Conservation (phyloP, 2,329 filamentous ascomycete species). For the Lanzia echinophila region DNA sequence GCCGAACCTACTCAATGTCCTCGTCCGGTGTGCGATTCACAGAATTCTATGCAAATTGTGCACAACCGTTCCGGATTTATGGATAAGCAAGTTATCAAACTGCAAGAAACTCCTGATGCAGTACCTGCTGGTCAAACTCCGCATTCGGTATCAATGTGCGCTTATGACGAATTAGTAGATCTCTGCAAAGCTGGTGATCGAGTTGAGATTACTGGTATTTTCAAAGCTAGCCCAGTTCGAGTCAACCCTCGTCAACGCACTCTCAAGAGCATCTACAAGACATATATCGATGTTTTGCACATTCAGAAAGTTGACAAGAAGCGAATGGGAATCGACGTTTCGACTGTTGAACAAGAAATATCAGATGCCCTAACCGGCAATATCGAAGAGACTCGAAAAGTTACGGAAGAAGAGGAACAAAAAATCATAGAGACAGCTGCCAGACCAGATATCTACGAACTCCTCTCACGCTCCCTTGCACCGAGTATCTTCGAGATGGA, state of each 20-base stretch:
- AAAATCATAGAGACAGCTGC: constrained; percentile 78
- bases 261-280: constrained; percentile 95
- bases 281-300: constrained; percentile 90
- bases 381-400: constrained; percentile 76
- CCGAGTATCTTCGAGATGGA: constrained; percentile 98
- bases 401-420: constrained; percentile 78
- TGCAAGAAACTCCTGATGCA: constrained; percentile 93
- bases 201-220: constrained; percentile 92
- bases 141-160: constrained; percentile 91
- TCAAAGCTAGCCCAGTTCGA: constrained; percentile 87
- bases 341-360: constrained; percentile 78
- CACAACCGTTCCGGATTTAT: constrained; percentile 94
- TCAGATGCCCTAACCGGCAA: constrained; percentile 53
- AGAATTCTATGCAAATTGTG: constrained; percentile 96
- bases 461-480: constrained; percentile 82
- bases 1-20: constrained; percentile 89
- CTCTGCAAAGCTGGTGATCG: constrained; percentile 97
- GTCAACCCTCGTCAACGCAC: constrained; percentile 89
- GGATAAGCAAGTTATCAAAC: constrained; percentile 97
- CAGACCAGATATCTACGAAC: constrained; percentile 84
- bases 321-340: constrained; percentile 82
- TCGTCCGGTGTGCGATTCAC: constrained; percentile 69
- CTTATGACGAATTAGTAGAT: constrained; percentile 95
- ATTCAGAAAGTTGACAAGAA: constrained; percentile 96
- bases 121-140: constrained; percentile 95